Evolutionary conservation across 192 early-diverging fungal genomes (phyloP).

Genomic region (Coemansia sp.): DNA sequence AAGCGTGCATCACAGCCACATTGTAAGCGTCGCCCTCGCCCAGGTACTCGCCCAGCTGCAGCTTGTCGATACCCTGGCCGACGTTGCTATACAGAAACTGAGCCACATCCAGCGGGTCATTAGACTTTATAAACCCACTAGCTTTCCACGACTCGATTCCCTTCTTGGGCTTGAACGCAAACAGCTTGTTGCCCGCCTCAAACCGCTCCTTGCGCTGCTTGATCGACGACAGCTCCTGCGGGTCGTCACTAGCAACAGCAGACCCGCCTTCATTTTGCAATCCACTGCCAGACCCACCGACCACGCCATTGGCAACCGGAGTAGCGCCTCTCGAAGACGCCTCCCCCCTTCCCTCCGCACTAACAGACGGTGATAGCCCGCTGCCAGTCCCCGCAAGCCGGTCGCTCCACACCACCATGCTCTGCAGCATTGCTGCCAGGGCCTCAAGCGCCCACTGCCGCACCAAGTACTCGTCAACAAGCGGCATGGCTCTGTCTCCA

Average conservation of each 20-base stretch:
- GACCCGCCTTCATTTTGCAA: constrained; percentile 11
- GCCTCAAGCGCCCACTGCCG: constrained; percentile 65
- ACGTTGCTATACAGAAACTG: constrained; percentile 63
- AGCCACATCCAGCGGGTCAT: constrained; percentile 75
- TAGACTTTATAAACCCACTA: constrained; percentile 64
- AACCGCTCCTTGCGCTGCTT: constrained; percentile 87
- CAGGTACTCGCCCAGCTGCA: constrained; percentile 89
- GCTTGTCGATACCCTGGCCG: constrained; percentile 85
- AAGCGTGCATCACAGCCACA: constrained; percentile 96
- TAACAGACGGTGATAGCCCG: neutral
- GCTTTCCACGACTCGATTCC: constrained; percentile 77
- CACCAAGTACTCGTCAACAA: constrained; percentile 53
- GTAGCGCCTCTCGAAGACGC: neutral
- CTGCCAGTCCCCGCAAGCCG: constrained; percentile 30
- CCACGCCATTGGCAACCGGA: constrained; percentile 3
- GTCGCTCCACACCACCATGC: constrained; percentile 70
- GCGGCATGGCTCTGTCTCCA: constrained; percentile 10
- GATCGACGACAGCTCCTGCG: constrained; percentile 78
- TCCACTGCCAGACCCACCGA: neutral
- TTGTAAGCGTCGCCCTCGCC: constrained; percentile 92
- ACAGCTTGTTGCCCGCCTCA: constrained; percentile 75
- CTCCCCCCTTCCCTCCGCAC: neutral
- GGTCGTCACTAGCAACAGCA: constrained; percentile 67
- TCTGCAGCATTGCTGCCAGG: constrained; percentile 64
- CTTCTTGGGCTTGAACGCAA: constrained; percentile 90